A percentile compares a stretch with the other conserved stretches of the same genome.
phyloP scores from a whole-genome alignment of 768 basidiomycete genomes.

The Cystofilobasidium capitatum region DNA sequence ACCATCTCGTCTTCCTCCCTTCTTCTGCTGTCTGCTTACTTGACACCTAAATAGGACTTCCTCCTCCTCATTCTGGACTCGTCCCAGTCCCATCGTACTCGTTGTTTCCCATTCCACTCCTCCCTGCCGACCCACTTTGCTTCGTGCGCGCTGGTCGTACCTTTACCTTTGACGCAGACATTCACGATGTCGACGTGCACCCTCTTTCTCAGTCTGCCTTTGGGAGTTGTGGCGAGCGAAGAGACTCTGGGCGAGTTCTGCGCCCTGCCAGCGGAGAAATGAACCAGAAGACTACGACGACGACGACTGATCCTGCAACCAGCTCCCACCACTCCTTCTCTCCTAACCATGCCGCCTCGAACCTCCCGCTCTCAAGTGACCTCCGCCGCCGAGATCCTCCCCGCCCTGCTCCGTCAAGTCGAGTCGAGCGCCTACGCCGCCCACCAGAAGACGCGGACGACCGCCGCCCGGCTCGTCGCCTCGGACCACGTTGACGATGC shows the following conservation, averaged over 20 bases:
- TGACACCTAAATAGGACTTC: neutral
- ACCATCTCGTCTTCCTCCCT: no score
- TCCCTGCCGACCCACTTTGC: no score
- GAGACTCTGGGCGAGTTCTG: no score
- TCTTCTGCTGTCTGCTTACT: no score
- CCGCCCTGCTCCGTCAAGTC: slow-evolving; percentile 19
- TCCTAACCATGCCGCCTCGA: neutral
- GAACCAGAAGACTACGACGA: no score
- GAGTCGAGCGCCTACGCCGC: slow-evolving; percentile 52
- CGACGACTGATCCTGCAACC: neutral
- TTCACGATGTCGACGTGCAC: no score
- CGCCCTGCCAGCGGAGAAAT: no score
- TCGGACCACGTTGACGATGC: slow-evolving; percentile 64
- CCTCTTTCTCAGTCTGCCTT: no score
- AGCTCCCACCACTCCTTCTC: neutral
- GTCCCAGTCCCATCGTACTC: neutral
- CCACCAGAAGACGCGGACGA: slow-evolving; percentile 93
- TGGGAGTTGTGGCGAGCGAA: no score
- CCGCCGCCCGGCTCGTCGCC: slow-evolving; percentile 58
- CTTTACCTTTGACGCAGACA: no score
- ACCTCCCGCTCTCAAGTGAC: neutral
- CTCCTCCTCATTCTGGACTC: neutral
- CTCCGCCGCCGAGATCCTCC: neutral
- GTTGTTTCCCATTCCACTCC: no score
- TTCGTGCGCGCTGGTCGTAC: no score